Base-by-base conservation (phyloP, 306 rosid species). In the Rosa rugosa region DNA sequence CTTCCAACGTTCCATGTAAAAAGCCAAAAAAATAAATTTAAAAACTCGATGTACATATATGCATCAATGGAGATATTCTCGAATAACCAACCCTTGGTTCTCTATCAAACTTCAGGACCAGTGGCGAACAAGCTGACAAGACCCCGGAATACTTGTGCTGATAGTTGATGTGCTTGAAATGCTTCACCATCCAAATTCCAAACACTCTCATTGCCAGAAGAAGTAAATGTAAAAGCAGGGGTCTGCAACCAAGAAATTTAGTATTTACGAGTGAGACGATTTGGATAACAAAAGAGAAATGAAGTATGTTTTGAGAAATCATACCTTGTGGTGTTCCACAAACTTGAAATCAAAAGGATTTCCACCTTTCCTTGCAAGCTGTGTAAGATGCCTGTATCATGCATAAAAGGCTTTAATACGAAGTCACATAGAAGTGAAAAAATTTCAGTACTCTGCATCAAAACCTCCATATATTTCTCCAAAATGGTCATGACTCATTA, bases 161-260 rank as follows among this genome's bases (percentile, higher is more conserved):
- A 95, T 42, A 95, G 90, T 74, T 95, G 89, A 78, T 95, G 99
- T 49, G 99, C 99, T 77, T 73, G 86, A 76, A 95, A 86, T 73
- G 83, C 70, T 86, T 95, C 96, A 1, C 99, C 98, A 23, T 95
- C 99, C 80, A 92, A 76, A 85, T 95, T 92, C 99, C 99, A 95
- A 14, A 92, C 84, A 62, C 99, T 88, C 87, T 95, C 88, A 1
- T 82, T 81, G 70, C 99, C 97, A 5, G 71, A 82, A 47, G 98
- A 92, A 62, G 97, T 91, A 78, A 92, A 92, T 40, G 90, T 83
- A 81, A 92, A 95, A 6, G 97, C 92, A 11, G 94, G 83, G 42
- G 98, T 92, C 98, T 95, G 90, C 31, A 72, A 49, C 40, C 65
- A 81, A 17, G 77, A 56, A 13, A n/a, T 3, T 17, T 53, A 63